Evolutionary conservation across 306 rosid species (phyloP), one percentile per base, ranked within the genome.

Genomic region (Gynostemma pentaphyllum): DNA sequence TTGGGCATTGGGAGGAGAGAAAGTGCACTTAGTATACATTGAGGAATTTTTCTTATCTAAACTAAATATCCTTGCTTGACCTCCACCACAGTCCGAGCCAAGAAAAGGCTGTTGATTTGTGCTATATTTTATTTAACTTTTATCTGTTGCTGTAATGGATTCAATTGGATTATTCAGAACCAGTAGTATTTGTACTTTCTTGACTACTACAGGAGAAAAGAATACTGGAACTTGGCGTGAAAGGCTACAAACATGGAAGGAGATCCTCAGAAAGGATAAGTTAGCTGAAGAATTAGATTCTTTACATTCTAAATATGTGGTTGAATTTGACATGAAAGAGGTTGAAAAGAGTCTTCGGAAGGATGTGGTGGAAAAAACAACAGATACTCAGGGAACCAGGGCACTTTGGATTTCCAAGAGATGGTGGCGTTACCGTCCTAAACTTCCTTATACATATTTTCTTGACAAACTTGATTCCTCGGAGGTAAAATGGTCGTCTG

Each of bases 341-440:
- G 98, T 92, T 74, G 95, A 92, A 78, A 76, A 79, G 39, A 92
- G 95, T 81, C 95, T 92, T 67, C 96, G 85, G 59, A 86, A 86
- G 77, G 94, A 88, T 70, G 85, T 85, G 66, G 88, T 76, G 72
- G 95, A 82, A 68, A 92, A 81, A 70, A 73, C 55, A 32, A 63
- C 84, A 16, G 70, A 77, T 51, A 69, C 88, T 29, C 86, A 71
- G 62, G 95, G 95, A 79, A 75, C 84, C 62, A 86, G 95, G 77
- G 90, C 78, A 7, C 66, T 86, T 22, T 92, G 98, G 98, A 86
- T 88, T 70, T 75, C 95, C 45, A 88, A 92, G 85, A 82, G 98
- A 84, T 92, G 98, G 98, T 92, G 96, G 98, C 74, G 66, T 21
- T 88, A 88, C 84, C 95, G 98, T 65, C 98, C 96, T 45, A 82